Evolutionary conservation across 345 rosid species (phyloP).

Genomic region (Gossypium sturtianum): DNA sequence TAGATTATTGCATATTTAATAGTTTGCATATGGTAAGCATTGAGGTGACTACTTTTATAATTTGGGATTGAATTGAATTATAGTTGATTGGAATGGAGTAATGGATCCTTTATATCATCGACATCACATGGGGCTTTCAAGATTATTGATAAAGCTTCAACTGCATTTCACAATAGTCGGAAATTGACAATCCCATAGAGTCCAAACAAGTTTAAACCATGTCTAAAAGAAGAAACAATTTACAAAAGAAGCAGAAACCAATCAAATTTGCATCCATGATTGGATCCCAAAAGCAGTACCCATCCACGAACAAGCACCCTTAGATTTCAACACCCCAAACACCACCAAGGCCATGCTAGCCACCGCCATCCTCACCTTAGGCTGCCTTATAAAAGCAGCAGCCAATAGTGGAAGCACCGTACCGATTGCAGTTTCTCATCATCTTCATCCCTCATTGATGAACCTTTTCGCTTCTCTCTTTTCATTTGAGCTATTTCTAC

Average conservation of each 20-base stretch:
- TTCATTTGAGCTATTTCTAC: constrained; percentile 51
- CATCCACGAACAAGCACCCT: constrained; percentile 83
- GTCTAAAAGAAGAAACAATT: neutral
- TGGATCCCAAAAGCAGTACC: constrained; percentile 69
- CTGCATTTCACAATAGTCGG: no score
- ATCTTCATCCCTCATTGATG: neutral
- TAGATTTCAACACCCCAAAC: constrained; percentile 65
- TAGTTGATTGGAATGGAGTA: no score
- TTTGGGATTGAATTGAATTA: no score
- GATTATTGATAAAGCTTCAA: no score
- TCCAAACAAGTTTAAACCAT: neutral
- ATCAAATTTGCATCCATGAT: constrained; percentile 31
- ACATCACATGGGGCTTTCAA: no score
- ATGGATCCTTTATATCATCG: no score
- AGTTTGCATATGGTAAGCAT: no score
- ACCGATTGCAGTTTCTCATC: constrained; percentile 47
- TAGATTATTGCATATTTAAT: no score
- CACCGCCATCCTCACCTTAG: constrained; percentile 53
- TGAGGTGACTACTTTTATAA: no score
- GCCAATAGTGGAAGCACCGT: constrained; percentile 80
- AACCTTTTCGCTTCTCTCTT: constrained; percentile 22
- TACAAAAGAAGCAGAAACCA: neutral
- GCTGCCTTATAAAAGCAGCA: constrained; percentile 64
- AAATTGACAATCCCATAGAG: no score
- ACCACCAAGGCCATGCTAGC: constrained; percentile 51